These are phyloP conservation scores for Brettanomyces anomalus DNA, from an alignment of 805 yeast genomes.

Conservation along the genomic window DNA sequence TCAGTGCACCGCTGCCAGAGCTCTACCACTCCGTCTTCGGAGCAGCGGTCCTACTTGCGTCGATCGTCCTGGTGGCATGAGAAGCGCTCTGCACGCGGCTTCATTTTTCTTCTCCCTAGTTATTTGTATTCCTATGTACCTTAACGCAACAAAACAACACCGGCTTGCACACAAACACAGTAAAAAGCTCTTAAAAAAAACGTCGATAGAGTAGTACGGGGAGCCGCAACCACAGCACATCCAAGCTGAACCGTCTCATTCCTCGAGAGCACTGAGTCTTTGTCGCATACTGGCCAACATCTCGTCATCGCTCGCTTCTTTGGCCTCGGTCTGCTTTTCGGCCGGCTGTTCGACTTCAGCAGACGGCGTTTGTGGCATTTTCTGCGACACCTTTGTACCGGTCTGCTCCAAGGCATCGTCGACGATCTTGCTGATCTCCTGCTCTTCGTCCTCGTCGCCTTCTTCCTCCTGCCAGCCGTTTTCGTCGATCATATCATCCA, in stretches of 20 bases:
- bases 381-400: constrained; percentile 22
- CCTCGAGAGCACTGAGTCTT: constrained; percentile 75
- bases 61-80: no score
- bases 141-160: no score
- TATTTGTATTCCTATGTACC: no score
- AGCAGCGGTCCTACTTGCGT: no score
- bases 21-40: no score
- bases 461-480: constrained; percentile 57
- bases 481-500: constrained; percentile 77
- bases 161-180: no score
- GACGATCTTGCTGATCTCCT: constrained; percentile 50
- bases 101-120: no score
- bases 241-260: constrained; percentile 18
- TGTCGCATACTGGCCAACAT: constrained; percentile 83
- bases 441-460: constrained; percentile 52
- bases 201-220: no score
- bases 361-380: constrained; percentile 13
- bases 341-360: constrained; percentile 14
- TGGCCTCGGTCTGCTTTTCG: constrained; percentile 18
- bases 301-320: constrained; percentile 58
- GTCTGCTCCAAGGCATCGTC: constrained; percentile 33
- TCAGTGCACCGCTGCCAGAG: no score
- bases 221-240: no score
- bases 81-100: no score
- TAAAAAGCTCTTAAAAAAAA: no score